Percentiles rank a stretch among this genome's conserved stretches.
phyloP scores from a whole-genome alignment of 1,139 yeast species.

The Candida smagusa region DNA sequence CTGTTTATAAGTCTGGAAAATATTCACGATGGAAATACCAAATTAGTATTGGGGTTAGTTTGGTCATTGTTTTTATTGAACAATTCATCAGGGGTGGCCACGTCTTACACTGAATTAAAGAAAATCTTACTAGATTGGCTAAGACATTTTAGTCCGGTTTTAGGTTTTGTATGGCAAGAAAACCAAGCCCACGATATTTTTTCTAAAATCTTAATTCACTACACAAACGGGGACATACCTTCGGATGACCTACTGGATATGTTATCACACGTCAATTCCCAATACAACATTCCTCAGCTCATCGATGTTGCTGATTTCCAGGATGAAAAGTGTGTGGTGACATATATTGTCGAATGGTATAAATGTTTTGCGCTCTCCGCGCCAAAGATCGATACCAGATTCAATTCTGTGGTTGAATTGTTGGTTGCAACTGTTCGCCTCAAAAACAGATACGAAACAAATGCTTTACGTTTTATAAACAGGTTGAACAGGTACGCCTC shows the following conservation, averaged over 20 bases:
- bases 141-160: slow-evolving; percentile 11
- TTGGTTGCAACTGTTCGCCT: slow-evolving; percentile 21
- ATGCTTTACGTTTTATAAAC: slow-evolving; percentile 28
- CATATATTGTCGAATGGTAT: slow-evolving; percentile 66
- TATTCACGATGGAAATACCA: slow-evolving; percentile 60
- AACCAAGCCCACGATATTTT: slow-evolving; percentile 1
- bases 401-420: slow-evolving; percentile 19
- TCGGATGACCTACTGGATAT: slow-evolving; percentile 25
- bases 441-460: slow-evolving; percentile 32
- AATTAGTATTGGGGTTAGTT: slow-evolving; percentile 60
- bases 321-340: slow-evolving; percentile 65
- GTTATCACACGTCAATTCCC: slow-evolving; percentile 23
- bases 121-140: slow-evolving; percentile 35
- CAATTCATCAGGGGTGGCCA: slow-evolving; percentile 37
- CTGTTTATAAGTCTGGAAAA: slow-evolving; percentile 67
- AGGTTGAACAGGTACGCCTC: slow-evolving; percentile 15
- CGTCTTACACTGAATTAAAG: slow-evolving; percentile 33
- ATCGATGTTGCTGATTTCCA: slow-evolving; percentile 62
- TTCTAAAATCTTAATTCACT: slow-evolving; percentile 26
- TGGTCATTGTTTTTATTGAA: slow-evolving; percentile 61
- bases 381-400: slow-evolving; percentile 3
- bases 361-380: slow-evolving; percentile 39
- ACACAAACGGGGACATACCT: slow-evolving; percentile 15
- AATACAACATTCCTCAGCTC: slow-evolving; percentile 51
- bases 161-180: slow-evolving; percentile 1